Evolutionary conservation across 345 rosid species (phyloP), one percentile per base, ranked within the genome.

Genomic region (Cardiospermum halicacabum): DNA sequence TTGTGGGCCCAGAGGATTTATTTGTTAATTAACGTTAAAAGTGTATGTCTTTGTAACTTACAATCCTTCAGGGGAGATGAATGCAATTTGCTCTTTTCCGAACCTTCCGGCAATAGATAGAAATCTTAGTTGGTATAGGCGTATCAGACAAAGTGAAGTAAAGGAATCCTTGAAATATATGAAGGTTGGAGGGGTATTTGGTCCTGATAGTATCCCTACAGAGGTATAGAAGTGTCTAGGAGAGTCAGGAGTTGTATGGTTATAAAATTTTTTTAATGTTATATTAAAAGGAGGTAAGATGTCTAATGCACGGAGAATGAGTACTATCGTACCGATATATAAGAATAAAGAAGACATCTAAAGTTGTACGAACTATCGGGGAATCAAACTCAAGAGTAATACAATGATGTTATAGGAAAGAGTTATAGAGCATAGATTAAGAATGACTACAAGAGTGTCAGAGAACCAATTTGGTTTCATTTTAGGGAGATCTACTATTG

Each of bases 401-500:
- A 16, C 58, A 15, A 51, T 19, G 68, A 64, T 50, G 16, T 22
- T 64, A 31, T 51, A 18, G 43, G 67, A 64, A 51, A 49, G 28
- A 50, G 59, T 64, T 12, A 51, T 31, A 5, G 19, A 64, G 45
- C 24, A 31, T 15, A 22, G 32, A 22, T 19, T 31, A 64, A 24
- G 58, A 56, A n/a, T 13, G 24, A 47, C 3, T 5, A 37, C 59
- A 26, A 2, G 3, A 12, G 26, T 67, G 19, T 40, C 56, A n/a
- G 70, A 40, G 19, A 67, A 67, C 19, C 63, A 67, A 47, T 67
- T 67, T 21, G 31, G 54, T 27, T 57, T 66, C 8, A 66, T 56
- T 39, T 25, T 56, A 25, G 55, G 66, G 7, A 27, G 66, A 45
- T 62, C 56, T 18, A 45, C 66, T 21, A 39, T 27, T 22, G 51